Evolutionary conservation across 176 grass and related monocot species (phyloP).

Genomic region (Thalia dealbata): DNA sequence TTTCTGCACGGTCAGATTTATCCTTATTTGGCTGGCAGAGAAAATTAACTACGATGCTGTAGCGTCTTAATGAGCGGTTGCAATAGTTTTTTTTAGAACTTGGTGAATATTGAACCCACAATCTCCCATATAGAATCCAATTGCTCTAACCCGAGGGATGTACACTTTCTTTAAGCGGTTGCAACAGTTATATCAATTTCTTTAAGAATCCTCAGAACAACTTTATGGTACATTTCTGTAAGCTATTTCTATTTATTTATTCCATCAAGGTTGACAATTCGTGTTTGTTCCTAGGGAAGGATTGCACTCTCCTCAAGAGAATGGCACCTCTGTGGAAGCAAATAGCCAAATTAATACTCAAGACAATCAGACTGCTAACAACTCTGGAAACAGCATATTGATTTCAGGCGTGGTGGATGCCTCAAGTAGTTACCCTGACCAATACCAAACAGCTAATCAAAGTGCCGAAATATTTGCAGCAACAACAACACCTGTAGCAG

Average conservation of each 20-base stretch:
- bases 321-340: conserved; percentile 38
- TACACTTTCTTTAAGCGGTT: no score
- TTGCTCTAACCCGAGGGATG: no score
- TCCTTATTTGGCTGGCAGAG: no score
- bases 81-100: no score
- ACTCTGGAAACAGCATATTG: not conserved
- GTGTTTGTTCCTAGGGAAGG: conserved; percentile 15
- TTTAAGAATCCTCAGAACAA: not conserved
- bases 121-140: no score
- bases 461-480: not conserved
- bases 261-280: not conserved
- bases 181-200: not conserved
- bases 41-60: no score
- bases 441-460: not conserved
- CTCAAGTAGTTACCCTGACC: conserved; percentile 1
- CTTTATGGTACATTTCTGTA: not conserved
- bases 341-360: not conserved
- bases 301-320: conserved; percentile 56
- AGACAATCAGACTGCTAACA: not conserved
- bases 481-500: not conserved
- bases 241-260: not conserved
- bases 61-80: not conserved
- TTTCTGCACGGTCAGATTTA: no score
- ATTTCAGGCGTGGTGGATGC: not conserved
- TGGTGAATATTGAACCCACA: no score